phyloP scores from a whole-genome alignment of 139 green algal species.

The Chloropicon primus region DNA sequence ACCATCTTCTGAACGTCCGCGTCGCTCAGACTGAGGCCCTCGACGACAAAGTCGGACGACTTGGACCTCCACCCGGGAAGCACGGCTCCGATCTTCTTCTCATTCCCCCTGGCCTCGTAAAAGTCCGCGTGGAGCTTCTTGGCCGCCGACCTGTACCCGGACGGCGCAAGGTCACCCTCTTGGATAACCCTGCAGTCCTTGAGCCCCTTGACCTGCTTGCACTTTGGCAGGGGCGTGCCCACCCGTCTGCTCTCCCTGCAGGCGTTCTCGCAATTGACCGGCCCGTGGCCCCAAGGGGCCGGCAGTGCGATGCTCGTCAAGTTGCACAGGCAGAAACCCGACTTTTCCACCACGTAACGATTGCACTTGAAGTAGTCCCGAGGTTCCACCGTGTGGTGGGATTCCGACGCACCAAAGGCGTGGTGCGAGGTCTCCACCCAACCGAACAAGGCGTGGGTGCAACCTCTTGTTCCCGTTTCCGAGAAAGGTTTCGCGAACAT shows the following conservation, averaged over 20 bases:
- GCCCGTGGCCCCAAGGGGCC: background rate
- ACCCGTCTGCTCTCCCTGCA: background rate
- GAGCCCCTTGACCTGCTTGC: background rate
- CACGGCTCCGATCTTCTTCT: background rate
- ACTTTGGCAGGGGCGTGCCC: background rate
- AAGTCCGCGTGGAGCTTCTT: background rate
- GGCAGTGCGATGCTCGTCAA: background rate
- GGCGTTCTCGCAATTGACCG: background rate
- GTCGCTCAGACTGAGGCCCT: background rate
- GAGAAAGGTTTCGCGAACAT: background rate
- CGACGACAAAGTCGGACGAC: background rate
- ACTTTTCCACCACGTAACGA: background rate
- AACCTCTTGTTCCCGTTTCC: background rate
- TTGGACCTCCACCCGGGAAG: background rate
- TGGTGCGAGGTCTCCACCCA: background rate
- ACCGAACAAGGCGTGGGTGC: background rate
- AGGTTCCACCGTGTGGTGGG: background rate
- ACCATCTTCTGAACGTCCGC: background rate
- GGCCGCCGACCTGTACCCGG: background rate
- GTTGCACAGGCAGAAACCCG: background rate
- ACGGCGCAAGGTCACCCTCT: too few relatives aligned
- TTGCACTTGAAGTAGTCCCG: background rate
- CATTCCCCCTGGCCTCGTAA: background rate
- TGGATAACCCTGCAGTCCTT: background rate
- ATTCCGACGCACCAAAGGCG: background rate